These are phyloP conservation scores for Cordyceps cicadae DNA, from an alignment of 2,329 filamentous ascomycete genomes.

Conservation along the genomic window DNA sequence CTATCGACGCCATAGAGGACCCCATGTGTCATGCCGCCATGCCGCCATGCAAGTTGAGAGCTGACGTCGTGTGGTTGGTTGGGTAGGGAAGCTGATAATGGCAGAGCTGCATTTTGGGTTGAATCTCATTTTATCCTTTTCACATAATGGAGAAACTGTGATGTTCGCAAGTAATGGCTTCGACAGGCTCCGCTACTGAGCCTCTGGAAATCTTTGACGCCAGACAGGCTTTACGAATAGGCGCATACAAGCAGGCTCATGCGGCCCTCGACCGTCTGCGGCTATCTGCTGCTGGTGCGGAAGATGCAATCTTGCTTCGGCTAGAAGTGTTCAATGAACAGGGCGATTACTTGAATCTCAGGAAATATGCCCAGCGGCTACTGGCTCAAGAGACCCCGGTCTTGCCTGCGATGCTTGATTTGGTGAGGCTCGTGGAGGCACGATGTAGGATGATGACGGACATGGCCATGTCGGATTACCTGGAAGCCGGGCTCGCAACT, in stretches of 20 bases:
- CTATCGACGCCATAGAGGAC: slow-evolving; percentile 4
- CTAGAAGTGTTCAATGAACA: neutral
- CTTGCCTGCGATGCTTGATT: neutral
- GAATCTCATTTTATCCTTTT: neutral
- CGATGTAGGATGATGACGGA: neutral
- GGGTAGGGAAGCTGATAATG: neutral
- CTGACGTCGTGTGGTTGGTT: neutral
- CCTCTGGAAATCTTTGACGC: slow-evolving; percentile 1
- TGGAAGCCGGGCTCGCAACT: neutral
- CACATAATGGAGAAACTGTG: too few relatives aligned
- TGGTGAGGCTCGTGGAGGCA: neutral
- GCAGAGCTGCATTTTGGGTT: neutral
- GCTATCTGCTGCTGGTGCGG: neutral
- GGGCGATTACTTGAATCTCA: neutral
- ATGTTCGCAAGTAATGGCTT: neutral
- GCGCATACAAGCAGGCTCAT: neutral
- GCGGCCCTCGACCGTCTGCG: neutral
- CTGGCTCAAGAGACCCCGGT: neutral
- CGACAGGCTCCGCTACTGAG: neutral
- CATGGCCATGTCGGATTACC: slow-evolving; percentile 5
- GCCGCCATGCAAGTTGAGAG: neutral
- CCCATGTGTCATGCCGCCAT: neutral
- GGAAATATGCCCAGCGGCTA: neutral
- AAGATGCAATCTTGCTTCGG: neutral
- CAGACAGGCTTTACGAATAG: neutral